Conservation (phyloP, 2,329 filamentous ascomycete genomes). For the Exophiala dermatitidis region DNA sequence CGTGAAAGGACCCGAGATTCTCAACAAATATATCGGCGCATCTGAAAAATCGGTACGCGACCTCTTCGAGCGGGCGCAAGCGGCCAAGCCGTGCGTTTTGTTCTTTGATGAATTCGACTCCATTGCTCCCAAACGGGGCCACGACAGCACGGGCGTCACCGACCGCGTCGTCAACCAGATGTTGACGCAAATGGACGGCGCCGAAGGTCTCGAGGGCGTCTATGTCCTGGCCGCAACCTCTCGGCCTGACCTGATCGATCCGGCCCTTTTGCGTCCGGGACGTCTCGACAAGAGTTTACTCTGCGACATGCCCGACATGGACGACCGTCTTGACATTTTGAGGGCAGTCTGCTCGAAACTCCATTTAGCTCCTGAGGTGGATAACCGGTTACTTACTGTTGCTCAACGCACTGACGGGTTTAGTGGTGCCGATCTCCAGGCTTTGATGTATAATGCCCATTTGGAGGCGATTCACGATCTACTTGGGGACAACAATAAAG, state of each 20-base stretch:
- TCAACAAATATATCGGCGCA: constrained; percentile 98
- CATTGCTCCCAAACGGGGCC: constrained; percentile 92
- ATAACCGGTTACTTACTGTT: constrained; percentile 61
- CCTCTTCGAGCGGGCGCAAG: constrained; percentile 84
- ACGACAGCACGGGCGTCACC: constrained; percentile 96
- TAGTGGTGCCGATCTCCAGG: constrained; percentile 89
- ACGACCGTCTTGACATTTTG: constrained; percentile 84
- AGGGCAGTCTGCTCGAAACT: constrained; percentile 75
- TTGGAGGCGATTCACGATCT: constrained; percentile 95
- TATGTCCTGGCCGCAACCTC: constrained; percentile 95
- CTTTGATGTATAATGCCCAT: constrained; percentile 91
- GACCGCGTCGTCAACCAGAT: constrained; percentile 98
- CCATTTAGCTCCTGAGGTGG: constrained; percentile 60
- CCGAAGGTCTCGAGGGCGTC: constrained; percentile 86
- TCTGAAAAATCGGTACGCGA: constrained; percentile 95
- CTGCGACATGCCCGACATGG: constrained; percentile 74
- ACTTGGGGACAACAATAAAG: constrained; percentile 50
- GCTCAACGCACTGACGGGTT: constrained; percentile 78
- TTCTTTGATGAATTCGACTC: constrained; percentile 99
- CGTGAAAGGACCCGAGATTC: constrained; percentile 93
- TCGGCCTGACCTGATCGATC: constrained; percentile 89
- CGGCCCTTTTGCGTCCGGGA: constrained; percentile 81
- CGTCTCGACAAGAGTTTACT: constrained; percentile 88
- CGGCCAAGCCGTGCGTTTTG: constrained; percentile 84
- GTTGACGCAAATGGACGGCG: constrained; percentile 97